phyloP scores from a whole-genome alignment of 768 basidiomycete species.

The Lentinula detonsa region DNA sequence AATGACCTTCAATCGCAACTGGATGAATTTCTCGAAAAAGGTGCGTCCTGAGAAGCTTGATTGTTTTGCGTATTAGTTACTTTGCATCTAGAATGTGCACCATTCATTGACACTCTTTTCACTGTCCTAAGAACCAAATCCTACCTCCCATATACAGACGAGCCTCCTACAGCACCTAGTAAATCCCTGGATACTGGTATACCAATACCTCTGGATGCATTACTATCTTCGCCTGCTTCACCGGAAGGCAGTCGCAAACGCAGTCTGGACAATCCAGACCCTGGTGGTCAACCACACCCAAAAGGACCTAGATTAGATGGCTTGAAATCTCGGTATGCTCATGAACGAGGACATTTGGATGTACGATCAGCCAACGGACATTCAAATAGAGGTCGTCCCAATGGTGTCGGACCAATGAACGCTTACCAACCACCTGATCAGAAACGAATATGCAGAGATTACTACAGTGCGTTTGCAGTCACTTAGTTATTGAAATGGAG shows the following conservation, averaged over 20 bases:
- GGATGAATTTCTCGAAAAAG: slow-evolving; percentile 91
- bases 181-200: slow-evolving; percentile 59
- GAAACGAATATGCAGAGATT: slow-evolving; percentile 80
- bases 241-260: slow-evolving; percentile 62
- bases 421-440: slow-evolving; percentile 69
- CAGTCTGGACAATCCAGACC: slow-evolving; percentile 54
- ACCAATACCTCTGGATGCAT: slow-evolving; percentile 70
- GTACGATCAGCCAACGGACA: slow-evolving; percentile 35
- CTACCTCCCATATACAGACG: slow-evolving; percentile 67
- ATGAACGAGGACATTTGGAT: slow-evolving; percentile 28
- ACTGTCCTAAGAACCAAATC: slow-evolving; percentile 80
- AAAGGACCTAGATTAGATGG: slow-evolving; percentile 74
- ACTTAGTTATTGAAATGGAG: slow-evolving; percentile 1
- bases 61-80: slow-evolving; percentile 12
- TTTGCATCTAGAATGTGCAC: slow-evolving; percentile 44
- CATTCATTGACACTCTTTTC: slow-evolving; percentile 85
- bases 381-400: slow-evolving; percentile 29
- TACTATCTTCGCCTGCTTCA: slow-evolving; percentile 40
- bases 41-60: slow-evolving; percentile 31
- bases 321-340: slow-evolving; percentile 59
- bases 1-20: slow-evolving; percentile 72
- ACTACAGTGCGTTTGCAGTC: slow-evolving; percentile 65
- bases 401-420: slow-evolving; percentile 30
- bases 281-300: slow-evolving; percentile 48
- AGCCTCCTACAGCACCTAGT: slow-evolving; percentile 33